A percentile compares a stretch with the other conserved stretches of the same genome.
Conservation (phyloP, 176 grass and related monocot species). For the Carex myosuroides region DNA sequence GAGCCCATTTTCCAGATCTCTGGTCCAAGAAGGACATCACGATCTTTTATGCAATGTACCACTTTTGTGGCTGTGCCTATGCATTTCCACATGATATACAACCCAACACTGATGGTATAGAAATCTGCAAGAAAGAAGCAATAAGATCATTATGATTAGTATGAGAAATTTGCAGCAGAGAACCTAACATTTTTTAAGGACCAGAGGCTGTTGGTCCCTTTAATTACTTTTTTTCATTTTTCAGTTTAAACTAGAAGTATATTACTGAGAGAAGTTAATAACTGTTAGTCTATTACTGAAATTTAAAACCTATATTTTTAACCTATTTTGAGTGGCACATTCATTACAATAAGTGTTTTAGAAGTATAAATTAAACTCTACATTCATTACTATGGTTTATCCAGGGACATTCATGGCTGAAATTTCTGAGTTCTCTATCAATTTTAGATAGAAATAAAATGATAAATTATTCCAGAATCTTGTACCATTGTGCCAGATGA, state of each 20-base stretch:
- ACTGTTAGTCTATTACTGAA: no score
- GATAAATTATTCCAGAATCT: neutral
- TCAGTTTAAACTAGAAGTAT: no score
- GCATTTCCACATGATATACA: neutral
- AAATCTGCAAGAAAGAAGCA: neutral
- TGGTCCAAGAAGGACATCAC: neutral
- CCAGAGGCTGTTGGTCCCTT: no score
- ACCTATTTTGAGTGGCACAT: neutral
- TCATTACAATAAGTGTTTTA: neutral
- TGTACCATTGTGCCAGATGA: neutral
- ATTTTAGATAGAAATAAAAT: neutral
- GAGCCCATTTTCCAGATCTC: neutral
- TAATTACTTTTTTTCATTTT: no score
- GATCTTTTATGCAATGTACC: neutral
- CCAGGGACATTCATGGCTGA: neutral
- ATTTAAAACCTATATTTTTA: no score
- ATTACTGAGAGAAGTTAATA: no score
- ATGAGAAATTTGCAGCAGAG: neutral
- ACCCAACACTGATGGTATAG: neutral
- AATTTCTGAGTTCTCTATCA: neutral
- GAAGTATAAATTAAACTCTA: neutral
- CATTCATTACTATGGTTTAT: neutral
- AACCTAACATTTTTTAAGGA: neutral
- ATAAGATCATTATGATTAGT: neutral
- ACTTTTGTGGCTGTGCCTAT: neutral